A percentile compares a stretch with the other conserved stretches of the same genome.
Evolutionary conservation across 352 stramenopile species (phyloP).

Genomic region (Pseudoperonospora humuli): DNA sequence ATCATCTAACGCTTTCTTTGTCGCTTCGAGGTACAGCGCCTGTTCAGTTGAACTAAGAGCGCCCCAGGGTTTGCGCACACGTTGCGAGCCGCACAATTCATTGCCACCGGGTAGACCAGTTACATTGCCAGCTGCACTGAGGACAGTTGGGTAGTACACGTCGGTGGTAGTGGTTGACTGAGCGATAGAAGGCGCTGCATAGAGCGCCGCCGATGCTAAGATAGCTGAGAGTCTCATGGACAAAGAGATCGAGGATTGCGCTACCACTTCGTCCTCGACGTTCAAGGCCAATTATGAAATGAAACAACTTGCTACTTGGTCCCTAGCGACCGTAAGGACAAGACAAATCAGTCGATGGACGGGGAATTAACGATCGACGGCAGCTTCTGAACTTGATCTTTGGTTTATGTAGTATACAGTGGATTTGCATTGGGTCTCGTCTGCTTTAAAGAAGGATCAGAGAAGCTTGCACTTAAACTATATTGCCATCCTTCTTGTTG

Average conservation of each 20-base stretch:
- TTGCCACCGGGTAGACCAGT: slow-evolving; percentile 50
- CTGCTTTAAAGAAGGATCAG: too few relatives aligned
- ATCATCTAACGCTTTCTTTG: slow-evolving; percentile 28
- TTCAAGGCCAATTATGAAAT: slow-evolving; percentile 21
- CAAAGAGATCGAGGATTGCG: not conserved
- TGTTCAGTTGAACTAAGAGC: slow-evolving; percentile 36
- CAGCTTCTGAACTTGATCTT: too few relatives aligned
- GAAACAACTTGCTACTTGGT: too few relatives aligned
- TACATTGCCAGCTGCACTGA: slow-evolving; percentile 32
- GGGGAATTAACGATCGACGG: too few relatives aligned
- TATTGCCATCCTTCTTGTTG: too few relatives aligned
- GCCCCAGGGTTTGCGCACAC: slow-evolving; percentile 51
- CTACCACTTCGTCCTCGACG: slow-evolving; percentile 1
- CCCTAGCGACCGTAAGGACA: too few relatives aligned
- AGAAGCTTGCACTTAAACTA: too few relatives aligned
- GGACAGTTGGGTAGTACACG: slow-evolving; percentile 24
- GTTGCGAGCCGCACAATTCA: slow-evolving; percentile 25
- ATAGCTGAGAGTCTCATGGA: slow-evolving; percentile 17
- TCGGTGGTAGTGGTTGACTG: slow-evolving; percentile 22
- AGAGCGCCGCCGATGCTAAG: slow-evolving; percentile 6
- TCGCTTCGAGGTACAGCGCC: slow-evolving; percentile 49
- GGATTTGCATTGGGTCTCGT: too few relatives aligned
- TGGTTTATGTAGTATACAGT: too few relatives aligned
- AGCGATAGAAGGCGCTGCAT: slow-evolving; percentile 1
- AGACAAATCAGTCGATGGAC: too few relatives aligned